Evolutionary conservation across 2,329 filamentous ascomycete species (phyloP), one percentile per base, ranked within the genome.

Genomic region (Calonectria henricotiae): DNA sequence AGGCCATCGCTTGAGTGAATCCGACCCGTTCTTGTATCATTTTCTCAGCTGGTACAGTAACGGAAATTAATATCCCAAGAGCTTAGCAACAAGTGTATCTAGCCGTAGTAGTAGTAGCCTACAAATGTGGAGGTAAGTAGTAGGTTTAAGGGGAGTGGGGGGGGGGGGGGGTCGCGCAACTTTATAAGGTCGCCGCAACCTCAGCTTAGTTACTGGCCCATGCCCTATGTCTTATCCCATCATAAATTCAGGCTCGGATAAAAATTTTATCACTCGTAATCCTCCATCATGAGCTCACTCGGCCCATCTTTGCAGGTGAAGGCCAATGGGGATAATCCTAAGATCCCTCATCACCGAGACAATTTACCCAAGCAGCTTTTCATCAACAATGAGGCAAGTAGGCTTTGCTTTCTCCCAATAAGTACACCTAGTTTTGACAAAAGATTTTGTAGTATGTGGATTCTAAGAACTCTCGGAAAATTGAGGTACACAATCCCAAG

Each of bases 401-500:
- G 20, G n/a, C 25, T 4, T 20, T 4, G 7, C 11, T 6, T 3
- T 39, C 12, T 25, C 11, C n/a, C 20, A 30, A 30, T 8, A 1
- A 8, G 23, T 2, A 12, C 7, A 17, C 37, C 27, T 20, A 27
- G 3, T n/a, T 20, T 4, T 51, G 64, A 69, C 41, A 41, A 5
- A 13, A 15, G 4, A 44, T 32, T 25, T 6, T 9, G 15, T 20
- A 84, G 74, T 80, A 84, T 65, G 78, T 83, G 65, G 83, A 84
- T 63, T 84, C 83, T 9, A 83, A 84, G 65, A 83, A 78, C 73
- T 68, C 79, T 32, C 84, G 85, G 75, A 88, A 85, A 62, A 81
- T 88, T 43, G 80, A 83, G n/a, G 77, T 88, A 5, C 78, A 82
- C 79, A 88, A 86, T 71, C 87, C 88, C 11, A 85, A 82, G 61